Base-by-base conservation (phyloP, 306 rosid species). In the Acacia melanoxylon region DNA sequence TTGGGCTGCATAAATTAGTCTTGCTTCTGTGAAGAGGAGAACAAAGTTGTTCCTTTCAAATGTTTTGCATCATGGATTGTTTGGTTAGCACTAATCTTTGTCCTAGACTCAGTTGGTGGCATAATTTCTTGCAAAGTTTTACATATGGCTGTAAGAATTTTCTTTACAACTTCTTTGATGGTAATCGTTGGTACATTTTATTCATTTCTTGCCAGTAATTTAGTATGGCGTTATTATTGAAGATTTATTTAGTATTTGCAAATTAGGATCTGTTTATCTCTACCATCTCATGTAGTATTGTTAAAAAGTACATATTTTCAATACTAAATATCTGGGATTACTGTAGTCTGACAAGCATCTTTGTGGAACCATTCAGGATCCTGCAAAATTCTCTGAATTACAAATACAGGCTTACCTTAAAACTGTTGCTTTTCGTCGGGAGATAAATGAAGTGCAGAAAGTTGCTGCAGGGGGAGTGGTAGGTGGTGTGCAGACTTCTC, bases 391-490 rank as follows among this genome's bases (percentile, higher is more conserved):
- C 80, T 95, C 98, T 20, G 98, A 95, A 92, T 89, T 95, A 80
- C 98, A 95, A 89, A 93, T 95, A 84, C 91, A 93, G 78, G 90
- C 98, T 71, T 95, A 95, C 83, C 98, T 95, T 78, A 95, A 95
- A 88, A 91, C 98, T 83, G 99, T 95, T 83, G 91, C 99, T 87
- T 93, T 95, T 84, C 97, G 99, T 27, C 93, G 98, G 59, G 99
- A 95, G 89, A 95, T 95, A 77, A 86, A 93, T 87, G 89, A 83
- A 87, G 98, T 93, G 81, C 99, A 95, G 88, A 95, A 95, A 86
- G 87, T 91, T 79, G 93, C 99, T 74, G 59, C 89, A 70, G 99
- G 98, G 58, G 85, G 94, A 69, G 97, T 92, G 59, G 91, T 93
- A 75, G 93, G 81, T 74, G 99, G 99, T 74, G 88, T 95, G 65